These are phyloP conservation scores for Adansonia digitata DNA, from an alignment of 345 rosid genomes.

Conservation along the genomic window DNA sequence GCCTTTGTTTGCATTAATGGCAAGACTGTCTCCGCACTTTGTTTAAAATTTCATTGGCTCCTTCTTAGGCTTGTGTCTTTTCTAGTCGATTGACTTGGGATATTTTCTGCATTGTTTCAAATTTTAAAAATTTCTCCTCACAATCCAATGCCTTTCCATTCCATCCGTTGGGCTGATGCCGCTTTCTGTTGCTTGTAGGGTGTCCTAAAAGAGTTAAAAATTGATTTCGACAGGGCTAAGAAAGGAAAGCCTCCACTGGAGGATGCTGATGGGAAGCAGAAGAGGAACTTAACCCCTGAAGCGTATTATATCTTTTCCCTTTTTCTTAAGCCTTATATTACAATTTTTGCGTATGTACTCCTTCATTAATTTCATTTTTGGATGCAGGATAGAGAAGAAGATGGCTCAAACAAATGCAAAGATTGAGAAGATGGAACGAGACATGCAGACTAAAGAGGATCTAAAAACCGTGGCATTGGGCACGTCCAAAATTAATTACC, in stretches of 20 bases:
- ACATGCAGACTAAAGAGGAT: constrained; percentile 75
- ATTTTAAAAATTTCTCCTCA: background rate
- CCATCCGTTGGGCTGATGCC: constrained; percentile 17
- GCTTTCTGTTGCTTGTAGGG: constrained; percentile 36
- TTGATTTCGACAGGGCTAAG: constrained; percentile 75
- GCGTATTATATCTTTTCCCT: constrained; percentile 49
- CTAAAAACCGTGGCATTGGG: constrained; percentile 91
- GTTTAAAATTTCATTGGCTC: background rate
- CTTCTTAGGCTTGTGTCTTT: background rate
- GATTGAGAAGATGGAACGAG: constrained; percentile 79
- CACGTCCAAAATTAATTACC: constrained; percentile 91
- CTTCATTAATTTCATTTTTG: constrained; percentile 5
- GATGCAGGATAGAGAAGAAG: constrained; percentile 50
- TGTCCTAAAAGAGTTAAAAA: constrained; percentile 54
- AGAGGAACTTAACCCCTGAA: constrained; percentile 65
- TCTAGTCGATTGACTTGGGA: background rate
- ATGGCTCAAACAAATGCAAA: constrained; percentile 50
- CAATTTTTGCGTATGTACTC: background rate
- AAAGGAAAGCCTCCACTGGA: constrained; percentile 83
- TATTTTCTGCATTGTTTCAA: background rate
- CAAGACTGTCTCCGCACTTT: too few relatives aligned
- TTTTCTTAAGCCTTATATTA: background rate
- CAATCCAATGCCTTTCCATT: background rate
- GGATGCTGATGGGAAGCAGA: constrained; percentile 83
- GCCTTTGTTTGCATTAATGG: background rate